Conservation (phyloP, 2,329 filamentous ascomycete species). For the Neonectria ditissima region DNA sequence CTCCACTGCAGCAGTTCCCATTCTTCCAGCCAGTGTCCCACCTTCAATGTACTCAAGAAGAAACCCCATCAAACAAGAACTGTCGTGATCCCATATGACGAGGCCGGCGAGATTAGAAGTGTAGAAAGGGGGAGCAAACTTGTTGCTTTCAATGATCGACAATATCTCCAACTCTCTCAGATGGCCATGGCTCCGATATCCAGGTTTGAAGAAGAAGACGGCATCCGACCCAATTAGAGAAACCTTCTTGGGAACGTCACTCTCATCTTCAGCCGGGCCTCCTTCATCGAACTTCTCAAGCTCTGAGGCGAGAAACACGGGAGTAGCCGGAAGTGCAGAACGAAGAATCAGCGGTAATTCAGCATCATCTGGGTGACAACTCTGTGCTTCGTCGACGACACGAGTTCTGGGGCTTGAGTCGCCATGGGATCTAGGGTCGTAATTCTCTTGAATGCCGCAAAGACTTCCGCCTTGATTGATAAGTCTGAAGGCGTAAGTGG, state of each 20-base stretch:
- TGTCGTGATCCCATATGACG: constrained; percentile 34
- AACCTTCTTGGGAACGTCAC: constrained; percentile 22
- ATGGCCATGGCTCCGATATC: constrained; percentile 19
- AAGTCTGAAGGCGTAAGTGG: constrained; percentile 26
- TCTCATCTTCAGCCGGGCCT: constrained; percentile 1
- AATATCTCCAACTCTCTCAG: constrained; percentile 25
- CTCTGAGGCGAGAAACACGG: constrained; percentile 18
- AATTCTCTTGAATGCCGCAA: constrained; percentile 16
- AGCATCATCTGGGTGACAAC: background rate
- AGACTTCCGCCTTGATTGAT: constrained; percentile 22
- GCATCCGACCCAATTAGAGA: constrained; percentile 5
- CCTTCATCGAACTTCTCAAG: constrained; percentile 8
- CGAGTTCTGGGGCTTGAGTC: constrained; percentile 23
- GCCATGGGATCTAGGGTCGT: constrained; percentile 22
- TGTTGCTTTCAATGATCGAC: constrained; percentile 14
- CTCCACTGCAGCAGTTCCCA: constrained; percentile 3
- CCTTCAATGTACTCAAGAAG: constrained; percentile 32
- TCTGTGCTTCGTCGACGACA: constrained; percentile 18
- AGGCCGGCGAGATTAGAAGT: constrained; percentile 32
- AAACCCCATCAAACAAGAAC: constrained; percentile 29
- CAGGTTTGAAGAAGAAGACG: constrained; percentile 26
- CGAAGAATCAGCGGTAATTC: constrained; percentile 4
- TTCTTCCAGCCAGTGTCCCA: constrained; percentile 12
- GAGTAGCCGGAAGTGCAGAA: constrained; percentile 21
- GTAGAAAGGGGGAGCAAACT: constrained; percentile 40